Evolutionary conservation across 306 rosid genomes (phyloP), one percentile per base, ranked within the genome.

Genomic region (Sesbania bispinosa): DNA sequence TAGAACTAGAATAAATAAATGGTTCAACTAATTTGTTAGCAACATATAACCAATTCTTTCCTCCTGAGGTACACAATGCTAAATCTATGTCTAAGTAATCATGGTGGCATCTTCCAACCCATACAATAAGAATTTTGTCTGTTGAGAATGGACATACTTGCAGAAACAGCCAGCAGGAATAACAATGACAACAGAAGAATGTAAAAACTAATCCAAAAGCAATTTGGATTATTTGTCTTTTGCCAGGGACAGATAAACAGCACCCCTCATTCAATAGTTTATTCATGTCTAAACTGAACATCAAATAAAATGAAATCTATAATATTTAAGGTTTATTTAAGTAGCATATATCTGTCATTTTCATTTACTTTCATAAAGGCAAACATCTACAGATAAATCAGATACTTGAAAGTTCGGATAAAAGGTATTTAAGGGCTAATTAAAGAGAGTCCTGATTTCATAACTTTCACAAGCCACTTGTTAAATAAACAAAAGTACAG

Each of bases 111-210:
- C 10, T 36, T 23, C 75, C 38, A 36, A 52, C 21, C 66, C 55
- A 55, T 10, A 14, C 26, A 39, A 69, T 26, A 70, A 27, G 27
- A 24, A 29, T 58, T 70, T 23, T 6, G 36, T 30, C 43, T 7
- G 8, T 32, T 50, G 48, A 50, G 35, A 33, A 35, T 50, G 36
- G 35, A 33, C 62, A 67, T 33, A 33, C 13, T 32, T 10, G 10
- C 76, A 58, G 60, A 48, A 72, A 48, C 7, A 0, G 10, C 57
- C 43, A 43, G 67, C 20, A 10, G 38, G 36, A 60, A 30, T 19
- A 59, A 59, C 23, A 46, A 60, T 33, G 64, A 62, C 43, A 73
- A 18, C 54, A 74, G 10, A 63, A 74, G 24, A 26, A 38, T 19
- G 30, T 24, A 26, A 36, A 62, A 36, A 27, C 16, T 36, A 74